Base-by-base conservation (phyloP, 805 yeast species). In the Saccharomyces jurei region DNA sequence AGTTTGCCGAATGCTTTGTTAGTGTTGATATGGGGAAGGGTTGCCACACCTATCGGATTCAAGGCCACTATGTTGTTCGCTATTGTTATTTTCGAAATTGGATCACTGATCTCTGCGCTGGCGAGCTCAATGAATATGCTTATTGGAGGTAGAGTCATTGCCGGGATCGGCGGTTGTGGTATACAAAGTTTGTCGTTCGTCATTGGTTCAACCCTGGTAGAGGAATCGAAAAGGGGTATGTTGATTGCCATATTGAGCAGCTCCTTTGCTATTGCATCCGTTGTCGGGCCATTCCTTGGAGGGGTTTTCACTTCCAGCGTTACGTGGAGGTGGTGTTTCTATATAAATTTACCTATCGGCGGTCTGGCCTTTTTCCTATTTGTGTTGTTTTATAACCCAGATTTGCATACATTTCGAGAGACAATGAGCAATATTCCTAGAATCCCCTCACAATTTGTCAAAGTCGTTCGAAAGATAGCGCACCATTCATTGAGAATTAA, bases 321-420 rank as follows among this genome's bases (percentile, higher is more conserved):
- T 4, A 70, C 80, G 14, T 86, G 90, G 90, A 74, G 90, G 61
- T 84, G 90, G 89, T 81, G 88, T 61, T 86, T 84, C 64, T 86
- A 81, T 69, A 74, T 86, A 58, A 86, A 85, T 66, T 66, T 86
- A 44, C 88, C 89, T 2, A 67, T 84, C 36, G 87, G 87, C 21
- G 89, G 85, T 1, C 28, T 59, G 10, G 68, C 68, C 4, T 51
- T 62, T 28, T 44, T 55, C 3, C n/a, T 62, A 22, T 62, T 66
- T 31, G 26, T 54, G 3, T 1, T 54, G 14, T 56, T 59, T 41
- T 62, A 62, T 54, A 61, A 60, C 48, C 67, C 67, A 31, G 36
- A 6, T 31, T 14, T 14, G 14, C n/a, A 14, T 13, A 31, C 36
- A 32, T 31, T 41, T n/a, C 57, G 55, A 32, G 48, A 26, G 8